Conservation (phyloP, 2,329 filamentous ascomycete genomes). For the Ilyonectria robusta region DNA sequence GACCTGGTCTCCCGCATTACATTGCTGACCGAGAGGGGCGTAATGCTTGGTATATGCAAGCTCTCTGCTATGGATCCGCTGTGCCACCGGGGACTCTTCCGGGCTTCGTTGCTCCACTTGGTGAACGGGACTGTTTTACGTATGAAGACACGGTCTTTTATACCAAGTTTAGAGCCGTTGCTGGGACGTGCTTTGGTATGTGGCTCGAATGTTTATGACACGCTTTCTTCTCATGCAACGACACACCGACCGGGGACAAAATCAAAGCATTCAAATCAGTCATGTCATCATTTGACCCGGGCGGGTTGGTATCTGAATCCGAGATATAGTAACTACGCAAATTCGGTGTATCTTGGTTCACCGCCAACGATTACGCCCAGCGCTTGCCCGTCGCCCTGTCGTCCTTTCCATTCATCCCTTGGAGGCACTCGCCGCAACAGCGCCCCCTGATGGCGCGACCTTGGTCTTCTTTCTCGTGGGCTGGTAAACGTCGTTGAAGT, state of each 20-base stretch:
- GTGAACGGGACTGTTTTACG: not conserved
- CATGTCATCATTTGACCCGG: conserved; percentile 33
- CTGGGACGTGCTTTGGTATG: conserved; percentile 13
- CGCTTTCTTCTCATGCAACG: conserved; percentile 6
- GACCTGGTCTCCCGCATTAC: conserved; percentile 5
- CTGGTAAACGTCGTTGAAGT: conserved; percentile 97
- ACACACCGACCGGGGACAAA: conserved; percentile 6
- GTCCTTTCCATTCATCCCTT: conserved; percentile 44
- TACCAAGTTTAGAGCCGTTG: not conserved
- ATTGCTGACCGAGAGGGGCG: not conserved
- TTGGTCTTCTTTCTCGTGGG: conserved; percentile 77
- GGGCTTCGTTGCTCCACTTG: not conserved
- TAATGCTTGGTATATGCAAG: not conserved
- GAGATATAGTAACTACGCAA: conserved; percentile 15
- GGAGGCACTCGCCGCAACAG: conserved; percentile 42
- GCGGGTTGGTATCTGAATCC: conserved; percentile 15
- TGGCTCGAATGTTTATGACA: conserved; percentile 22
- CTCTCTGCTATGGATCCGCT: conserved; percentile 4
- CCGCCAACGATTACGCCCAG: conserved; percentile 15
- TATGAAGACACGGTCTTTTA: not conserved
- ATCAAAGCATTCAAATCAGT: conserved; percentile 27
- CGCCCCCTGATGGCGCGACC: conserved; percentile 43
- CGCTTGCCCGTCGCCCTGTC: conserved; percentile 5
- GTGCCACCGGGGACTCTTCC: conserved; percentile 5
- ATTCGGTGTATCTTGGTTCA: conserved; percentile 2